Percentiles rank a stretch among this genome's conserved stretches.
Conservation (phyloP, 1,139 yeast species). For the Pichia sp. region DNA sequence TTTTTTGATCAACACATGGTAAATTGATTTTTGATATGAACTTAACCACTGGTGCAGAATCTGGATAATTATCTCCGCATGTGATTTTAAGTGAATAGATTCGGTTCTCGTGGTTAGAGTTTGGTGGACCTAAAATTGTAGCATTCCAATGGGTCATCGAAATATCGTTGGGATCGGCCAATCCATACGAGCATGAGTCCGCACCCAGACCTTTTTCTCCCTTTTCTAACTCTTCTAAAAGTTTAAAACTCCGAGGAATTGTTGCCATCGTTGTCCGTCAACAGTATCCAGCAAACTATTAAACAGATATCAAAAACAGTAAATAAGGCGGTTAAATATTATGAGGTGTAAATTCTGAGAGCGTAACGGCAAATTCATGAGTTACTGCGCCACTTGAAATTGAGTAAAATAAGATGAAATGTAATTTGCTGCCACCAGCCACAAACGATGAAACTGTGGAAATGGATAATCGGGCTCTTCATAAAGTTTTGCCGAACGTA, state of each 20-base stretch:
- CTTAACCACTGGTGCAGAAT: slow-evolving; percentile 71
- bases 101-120: slow-evolving; percentile 86
- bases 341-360: background rate
- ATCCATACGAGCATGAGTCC: slow-evolving; percentile 91
- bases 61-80: slow-evolving; percentile 85
- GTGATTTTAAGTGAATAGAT: slow-evolving; percentile 76
- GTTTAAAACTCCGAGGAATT: slow-evolving; percentile 85
- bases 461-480: no score
- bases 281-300: no score
- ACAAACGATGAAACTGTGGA: no score
- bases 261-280: slow-evolving; percentile 20
- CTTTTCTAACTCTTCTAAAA: slow-evolving; percentile 91
- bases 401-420: no score
- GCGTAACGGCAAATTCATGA: background rate
- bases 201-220: slow-evolving; percentile 98
- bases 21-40: slow-evolving; percentile 80
- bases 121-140: slow-evolving; percentile 95
- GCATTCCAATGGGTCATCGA: slow-evolving; percentile 95
- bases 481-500: no score
- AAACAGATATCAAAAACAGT: no score
- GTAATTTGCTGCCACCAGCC: no score
- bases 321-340: background rate
- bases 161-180: slow-evolving; percentile 82
- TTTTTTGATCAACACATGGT: slow-evolving; percentile 67
- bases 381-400: no score